Conservation (phyloP, 1,139 yeast species). For the Candida tropicalis region DNA sequence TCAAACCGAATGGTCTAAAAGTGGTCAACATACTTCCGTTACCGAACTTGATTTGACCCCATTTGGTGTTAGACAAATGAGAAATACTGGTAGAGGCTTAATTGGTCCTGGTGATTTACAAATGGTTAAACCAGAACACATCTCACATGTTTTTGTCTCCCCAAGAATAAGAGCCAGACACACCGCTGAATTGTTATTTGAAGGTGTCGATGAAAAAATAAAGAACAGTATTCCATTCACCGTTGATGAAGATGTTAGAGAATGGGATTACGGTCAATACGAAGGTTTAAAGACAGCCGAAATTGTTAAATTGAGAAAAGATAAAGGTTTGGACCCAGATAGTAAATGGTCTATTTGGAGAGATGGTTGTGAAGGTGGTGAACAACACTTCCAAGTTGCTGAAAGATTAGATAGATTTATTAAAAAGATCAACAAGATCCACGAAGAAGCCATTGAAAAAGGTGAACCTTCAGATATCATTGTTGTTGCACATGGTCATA, state of each 20-base stretch:
- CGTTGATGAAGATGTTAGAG: conserved; percentile 73
- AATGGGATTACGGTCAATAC: conserved; percentile 96
- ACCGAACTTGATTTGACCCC: conserved; percentile 81
- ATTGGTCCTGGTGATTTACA: conserved; percentile 57
- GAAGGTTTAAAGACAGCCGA: conserved; percentile 78
- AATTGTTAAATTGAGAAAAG: conserved; percentile 60
- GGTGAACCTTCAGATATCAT: conserved; percentile 68
- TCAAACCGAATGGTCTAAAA: conserved; percentile 93
- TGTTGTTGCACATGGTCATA: conserved; percentile 92
- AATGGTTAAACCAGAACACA: conserved; percentile 62
- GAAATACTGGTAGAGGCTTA: conserved; percentile 68
- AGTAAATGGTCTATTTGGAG: conserved; percentile 82
- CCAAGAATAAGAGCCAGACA: conserved; percentile 81
- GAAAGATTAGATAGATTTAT: conserved; percentile 72
- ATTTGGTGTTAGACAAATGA: conserved; percentile 77
- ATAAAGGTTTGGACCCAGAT: conserved; percentile 57
- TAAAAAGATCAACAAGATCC: conserved; percentile 61
- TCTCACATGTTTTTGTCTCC: conserved; percentile 70
- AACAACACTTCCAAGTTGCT: conserved; percentile 63
- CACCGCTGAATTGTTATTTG: conserved; percentile 64
- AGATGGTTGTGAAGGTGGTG: conserved; percentile 94
- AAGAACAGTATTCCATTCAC: conserved; percentile 44
- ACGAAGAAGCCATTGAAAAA: conserved; percentile 57
- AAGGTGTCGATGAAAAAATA: conserved; percentile 49
- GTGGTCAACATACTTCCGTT: conserved; percentile 86